phyloP scores from a whole-genome alignment of 257 asterid genomes.

The Rhazya stricta region DNA sequence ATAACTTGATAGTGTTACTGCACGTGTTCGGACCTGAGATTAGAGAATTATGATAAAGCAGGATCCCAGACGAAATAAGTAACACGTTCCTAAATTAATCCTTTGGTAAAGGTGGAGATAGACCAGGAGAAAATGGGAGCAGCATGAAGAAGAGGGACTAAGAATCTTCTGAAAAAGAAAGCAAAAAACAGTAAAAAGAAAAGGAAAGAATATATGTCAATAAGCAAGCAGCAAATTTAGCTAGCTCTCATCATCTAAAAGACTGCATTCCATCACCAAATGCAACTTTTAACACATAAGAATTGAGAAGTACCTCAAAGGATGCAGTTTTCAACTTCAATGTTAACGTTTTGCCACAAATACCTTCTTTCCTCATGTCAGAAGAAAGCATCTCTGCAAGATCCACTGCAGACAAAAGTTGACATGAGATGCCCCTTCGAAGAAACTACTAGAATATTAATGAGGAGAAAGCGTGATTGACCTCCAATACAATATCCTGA shows the following conservation, averaged over 20 bases:
- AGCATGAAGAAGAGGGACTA: not conserved
- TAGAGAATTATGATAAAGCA: constrained; percentile 18
- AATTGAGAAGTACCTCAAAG: constrained; percentile 60
- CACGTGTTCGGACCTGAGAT: constrained; percentile 83
- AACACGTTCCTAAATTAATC: not conserved
- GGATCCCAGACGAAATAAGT: not conserved
- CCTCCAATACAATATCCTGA: not conserved
- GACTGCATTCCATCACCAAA: not conserved
- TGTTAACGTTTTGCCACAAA: constrained; percentile 82
- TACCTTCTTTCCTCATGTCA: constrained; percentile 74
- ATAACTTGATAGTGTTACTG: constrained; percentile 65
- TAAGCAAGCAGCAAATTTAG: not conserved
- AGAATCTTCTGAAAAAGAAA: not conserved
- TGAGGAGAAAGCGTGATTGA: not conserved
- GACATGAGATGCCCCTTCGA: constrained; percentile 6
- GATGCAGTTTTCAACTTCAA: constrained; percentile 78
- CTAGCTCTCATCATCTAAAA: not conserved
- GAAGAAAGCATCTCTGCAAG: constrained; percentile 80
- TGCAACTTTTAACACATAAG: not conserved
- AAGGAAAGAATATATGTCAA: not conserved
- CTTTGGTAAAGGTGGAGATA: not conserved
- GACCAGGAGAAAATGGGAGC: not conserved
- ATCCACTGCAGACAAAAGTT: constrained; percentile 50
- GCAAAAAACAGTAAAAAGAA: not conserved
- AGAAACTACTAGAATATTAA: not conserved